Evolutionary conservation across 1,284 basidiomycete species (phyloP), one percentile per base, ranked within the genome.

Genomic region (Fomitopsis palustris): DNA sequence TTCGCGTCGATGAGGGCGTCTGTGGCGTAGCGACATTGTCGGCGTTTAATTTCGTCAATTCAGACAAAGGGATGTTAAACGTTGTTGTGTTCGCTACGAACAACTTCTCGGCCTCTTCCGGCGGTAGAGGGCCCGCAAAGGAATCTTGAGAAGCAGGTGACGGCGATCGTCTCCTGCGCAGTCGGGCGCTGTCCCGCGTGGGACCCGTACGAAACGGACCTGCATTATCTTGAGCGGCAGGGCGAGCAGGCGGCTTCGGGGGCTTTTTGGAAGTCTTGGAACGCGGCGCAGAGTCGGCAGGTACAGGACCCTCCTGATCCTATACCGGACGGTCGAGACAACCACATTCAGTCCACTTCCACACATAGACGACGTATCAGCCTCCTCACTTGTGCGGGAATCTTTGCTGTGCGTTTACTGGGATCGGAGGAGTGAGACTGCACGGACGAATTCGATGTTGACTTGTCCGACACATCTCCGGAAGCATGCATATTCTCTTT

Each of bases 11-110:
- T 55, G 65, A 47, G 54, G 45, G 35, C 27, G 45, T 38, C 37
- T 39, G 35, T 38, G 38, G n/a, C 54, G 47, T 6, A 31, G 38
- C 17, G 17, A 19, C 58, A 37, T 64, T 61, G 55, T 67, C 62
- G 51, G 52, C 33, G 17, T 62, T 59, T 25, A 63, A 67, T 4
- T 62, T 31, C 56, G 76, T 79, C 6, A 88, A 73, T 59, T 86
- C 78, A n/a, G 81, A 81, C 53, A 88, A 70, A 56, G 86, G 86
- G 25, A 83, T 70, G 39, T 80, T 69, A 58, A 89, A 87, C 54
- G 80, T 76, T 62, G 76, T 80, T 25, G 80, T 73, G n/a, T 74
- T 73, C 8, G 81, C 76, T 9, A 86, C 65, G 66, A 78, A 81
- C 23, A 69, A 70, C 57, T 78, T 74, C 37, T 76, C 77, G 9